Conservation (phyloP, 352 stramenopile genomes). For the Thalassiosira hispida region DNA sequence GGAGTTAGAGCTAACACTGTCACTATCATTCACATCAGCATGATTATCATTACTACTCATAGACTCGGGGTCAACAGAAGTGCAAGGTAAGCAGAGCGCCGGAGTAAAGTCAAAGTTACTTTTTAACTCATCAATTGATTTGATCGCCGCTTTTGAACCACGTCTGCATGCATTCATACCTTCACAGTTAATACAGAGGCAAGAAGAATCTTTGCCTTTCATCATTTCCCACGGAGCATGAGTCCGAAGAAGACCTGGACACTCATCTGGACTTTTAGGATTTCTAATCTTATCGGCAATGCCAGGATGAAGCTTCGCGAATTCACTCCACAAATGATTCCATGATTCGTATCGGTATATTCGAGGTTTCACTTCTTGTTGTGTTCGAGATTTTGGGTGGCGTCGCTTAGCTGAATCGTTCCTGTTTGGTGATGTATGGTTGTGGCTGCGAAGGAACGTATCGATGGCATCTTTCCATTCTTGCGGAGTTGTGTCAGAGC, state of each 20-base stretch:
- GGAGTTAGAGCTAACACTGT: too few relatives aligned
- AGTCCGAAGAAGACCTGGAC: neutral
- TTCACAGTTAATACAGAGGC: slow-evolving; percentile 17
- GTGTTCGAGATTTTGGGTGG: neutral
- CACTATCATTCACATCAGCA: too few relatives aligned
- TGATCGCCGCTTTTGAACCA: slow-evolving; percentile 1
- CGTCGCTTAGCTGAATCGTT: neutral
- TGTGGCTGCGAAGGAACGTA: slow-evolving; percentile 5
- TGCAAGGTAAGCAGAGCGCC: too few relatives aligned
- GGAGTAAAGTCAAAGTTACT: neutral
- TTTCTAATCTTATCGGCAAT: slow-evolving; percentile 6
- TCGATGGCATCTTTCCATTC: slow-evolving; percentile 6
- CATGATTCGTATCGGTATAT: slow-evolving; percentile 7
- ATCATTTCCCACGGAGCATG: slow-evolving; percentile 16
- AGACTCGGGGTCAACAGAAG: too few relatives aligned
- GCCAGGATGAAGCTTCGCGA: neutral
- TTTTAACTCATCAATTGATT: neutral
- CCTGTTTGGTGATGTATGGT: slow-evolving; percentile 11
- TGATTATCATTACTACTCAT: too few relatives aligned
- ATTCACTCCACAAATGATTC: slow-evolving; percentile 16
- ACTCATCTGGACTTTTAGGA: slow-evolving; percentile 3
- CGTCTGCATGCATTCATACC: slow-evolving; percentile 3
- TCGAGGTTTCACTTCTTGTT: neutral
- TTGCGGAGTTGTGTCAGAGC: slow-evolving; percentile 1
- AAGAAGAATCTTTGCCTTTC: slow-evolving; percentile 16